phyloP scores from a whole-genome alignment of 768 basidiomycete genomes.

The Pisolithus albus region DNA sequence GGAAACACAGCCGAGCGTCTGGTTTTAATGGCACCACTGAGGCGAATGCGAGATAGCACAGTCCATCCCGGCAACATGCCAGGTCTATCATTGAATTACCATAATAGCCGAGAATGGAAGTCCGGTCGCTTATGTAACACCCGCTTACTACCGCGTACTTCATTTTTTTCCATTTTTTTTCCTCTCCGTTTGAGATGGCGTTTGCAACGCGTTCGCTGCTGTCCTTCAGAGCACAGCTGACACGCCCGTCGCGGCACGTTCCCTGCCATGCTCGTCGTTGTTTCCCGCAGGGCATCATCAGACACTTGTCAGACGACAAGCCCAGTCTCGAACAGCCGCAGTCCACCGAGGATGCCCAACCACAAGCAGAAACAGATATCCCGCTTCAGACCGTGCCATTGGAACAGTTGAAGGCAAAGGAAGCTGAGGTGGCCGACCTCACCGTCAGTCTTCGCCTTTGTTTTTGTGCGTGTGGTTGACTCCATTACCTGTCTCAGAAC shows the following conservation, averaged over 20 bases:
- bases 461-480: conserved; percentile 5
- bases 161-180: background rate
- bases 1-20: background rate
- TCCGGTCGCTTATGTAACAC: too few relatives aligned
- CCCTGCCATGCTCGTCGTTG: conserved; percentile 16
- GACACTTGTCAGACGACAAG: conserved; percentile 57
- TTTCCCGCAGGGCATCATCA: conserved; percentile 21
- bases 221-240: conserved; percentile 42
- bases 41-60: background rate
- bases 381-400: conserved; percentile 33
- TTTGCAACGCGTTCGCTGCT: conserved; percentile 27
- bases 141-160: too few relatives aligned
- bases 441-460: conserved; percentile 46
- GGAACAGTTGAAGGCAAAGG: conserved; percentile 70
- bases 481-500: conserved; percentile 41
- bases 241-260: conserved; percentile 30
- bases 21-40: conserved; percentile 3
- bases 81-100: too few relatives aligned
- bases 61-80: background rate
- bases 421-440: conserved; percentile 75
- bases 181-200: conserved; percentile 28
- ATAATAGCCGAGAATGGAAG: too few relatives aligned
- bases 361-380: conserved; percentile 9
- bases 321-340: background rate
- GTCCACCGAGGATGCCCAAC: background rate